Base-by-base conservation (phyloP, 371 early-diverging fungal genomes). In the Mortierella sp. region DNA sequence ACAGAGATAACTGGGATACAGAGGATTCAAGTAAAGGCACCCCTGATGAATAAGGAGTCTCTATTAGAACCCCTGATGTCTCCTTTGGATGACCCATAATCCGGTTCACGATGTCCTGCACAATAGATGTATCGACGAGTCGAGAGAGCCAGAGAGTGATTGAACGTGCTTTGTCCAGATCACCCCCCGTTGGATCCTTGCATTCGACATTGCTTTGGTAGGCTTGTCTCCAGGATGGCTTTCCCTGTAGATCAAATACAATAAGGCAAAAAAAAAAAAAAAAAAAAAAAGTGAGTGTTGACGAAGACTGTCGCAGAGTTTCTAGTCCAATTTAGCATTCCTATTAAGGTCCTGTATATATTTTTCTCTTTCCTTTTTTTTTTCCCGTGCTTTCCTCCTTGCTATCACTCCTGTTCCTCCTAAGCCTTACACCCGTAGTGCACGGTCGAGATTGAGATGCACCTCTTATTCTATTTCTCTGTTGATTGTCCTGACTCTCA, bases 141-240 rank as follows among this genome's bases (percentile, higher is more conserved):
- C 68, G 53, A 14, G 68, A 68, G 23, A 68, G 57, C 29, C 26
- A 62, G 23, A 68, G 57, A 19, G 57, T 57, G n/a, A 68, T 57
- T 3, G 62, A 29, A 15, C 37, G 29, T 2, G 52, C 45, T 7
- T 53, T 52, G 0, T 11, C 15, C 1, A 68, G 50, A 14, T 62
- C 62, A 48, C 68, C 62, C 0, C 30, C 29, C 2, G 68, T 68
- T 1, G 68, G 68, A 7, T 68, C 68, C 4, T 46, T 26, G 30
- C 68, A 62, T 60, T n/a, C 21, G 45, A n/a, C 23, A 12, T 21
- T 21, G 19, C 46, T 11, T 23, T 21, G 46, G 46, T 9, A 60
- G 1, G 21, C 19, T 28, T 15, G 46, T n/a, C 21, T 19, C 46
- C 60, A 60, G 7, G 44, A 23, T 14, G 55, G 19, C 12, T 0